Conservation (phyloP, 2,329 filamentous ascomycete species). For the Arthrobotrys pseudoclavata region DNA sequence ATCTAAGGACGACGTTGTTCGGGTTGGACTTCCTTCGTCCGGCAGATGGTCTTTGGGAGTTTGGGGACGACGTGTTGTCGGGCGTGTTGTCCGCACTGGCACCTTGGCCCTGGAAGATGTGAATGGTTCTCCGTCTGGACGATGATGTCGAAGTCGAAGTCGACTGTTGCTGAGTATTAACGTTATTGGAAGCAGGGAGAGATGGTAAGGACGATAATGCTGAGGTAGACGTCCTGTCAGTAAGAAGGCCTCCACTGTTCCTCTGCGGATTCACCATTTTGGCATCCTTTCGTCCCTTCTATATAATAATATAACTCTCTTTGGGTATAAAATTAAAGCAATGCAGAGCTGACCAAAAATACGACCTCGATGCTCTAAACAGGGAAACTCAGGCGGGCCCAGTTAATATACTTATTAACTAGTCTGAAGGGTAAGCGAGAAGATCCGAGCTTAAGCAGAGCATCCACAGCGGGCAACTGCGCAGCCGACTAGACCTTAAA, state of each 20-base stretch:
- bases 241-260: conserved; percentile 47
- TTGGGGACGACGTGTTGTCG: conserved; percentile 37
- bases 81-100: neutral
- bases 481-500: neutral
- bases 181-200: conserved; percentile 11
- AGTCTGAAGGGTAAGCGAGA: conserved; percentile 52
- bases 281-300: conserved; percentile 41
- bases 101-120: conserved; percentile 21
- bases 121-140: conserved; percentile 46
- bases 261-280: conserved; percentile 53
- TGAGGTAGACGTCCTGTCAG: conserved; percentile 38
- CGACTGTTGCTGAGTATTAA: conserved; percentile 1
- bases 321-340: conserved; percentile 11
- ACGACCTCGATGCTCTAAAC: conserved; percentile 45
- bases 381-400: conserved; percentile 48
- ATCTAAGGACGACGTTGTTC: conserved; percentile 48
- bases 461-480: conserved; percentile 26
- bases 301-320: conserved; percentile 2
- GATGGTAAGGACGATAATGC: conserved; percentile 25
- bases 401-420: conserved; percentile 1
- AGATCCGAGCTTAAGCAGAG: conserved; percentile 37
- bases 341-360: conserved; percentile 28
- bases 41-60: conserved; percentile 34
- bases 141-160: neutral
- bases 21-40: conserved; percentile 47